These are phyloP conservation scores for Cladophialophora chaetospira DNA, from an alignment of 2,329 filamentous ascomycete species.

Conservation along the genomic window DNA sequence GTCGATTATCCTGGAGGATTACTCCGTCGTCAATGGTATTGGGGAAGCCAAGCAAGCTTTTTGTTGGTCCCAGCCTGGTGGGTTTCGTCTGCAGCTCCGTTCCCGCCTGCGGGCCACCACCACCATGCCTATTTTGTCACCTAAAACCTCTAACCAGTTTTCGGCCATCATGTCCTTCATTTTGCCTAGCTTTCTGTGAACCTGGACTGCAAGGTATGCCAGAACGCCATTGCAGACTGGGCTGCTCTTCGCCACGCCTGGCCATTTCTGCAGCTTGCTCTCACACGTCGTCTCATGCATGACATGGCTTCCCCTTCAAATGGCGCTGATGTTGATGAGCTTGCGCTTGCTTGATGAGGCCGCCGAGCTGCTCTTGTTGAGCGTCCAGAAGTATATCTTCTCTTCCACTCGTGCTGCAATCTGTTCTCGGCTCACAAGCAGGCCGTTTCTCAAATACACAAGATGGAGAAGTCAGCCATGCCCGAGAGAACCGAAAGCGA, in stretches of 20 bases:
- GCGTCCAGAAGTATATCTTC: not conserved
- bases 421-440: not conserved
- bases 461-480: not conserved
- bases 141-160: not conserved
- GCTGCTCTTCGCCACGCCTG: not conserved
- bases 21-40: too few relatives aligned
- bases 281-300: not conserved
- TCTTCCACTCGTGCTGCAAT: not conserved
- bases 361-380: conserved; percentile 4
- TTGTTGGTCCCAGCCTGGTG: not conserved
- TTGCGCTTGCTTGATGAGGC: not conserved
- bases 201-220: too few relatives aligned
- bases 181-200: too few relatives aligned
- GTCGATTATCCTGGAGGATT: too few relatives aligned
- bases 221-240: too few relatives aligned
- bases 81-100: too few relatives aligned
- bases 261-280: not conserved
- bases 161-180: too few relatives aligned
- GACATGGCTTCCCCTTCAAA: conserved; percentile 3
- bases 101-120: not conserved
- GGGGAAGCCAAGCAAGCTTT: conserved; percentile 8
- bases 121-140: not conserved
- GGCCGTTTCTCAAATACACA: not conserved
- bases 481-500: not conserved
- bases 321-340: conserved; percentile 5